Percentiles rank a stretch among this genome's conserved stretches.
These are phyloP conservation scores for Spinacia oleracea DNA, from an alignment of 179 eudicot species.

Conservation along the genomic window DNA sequence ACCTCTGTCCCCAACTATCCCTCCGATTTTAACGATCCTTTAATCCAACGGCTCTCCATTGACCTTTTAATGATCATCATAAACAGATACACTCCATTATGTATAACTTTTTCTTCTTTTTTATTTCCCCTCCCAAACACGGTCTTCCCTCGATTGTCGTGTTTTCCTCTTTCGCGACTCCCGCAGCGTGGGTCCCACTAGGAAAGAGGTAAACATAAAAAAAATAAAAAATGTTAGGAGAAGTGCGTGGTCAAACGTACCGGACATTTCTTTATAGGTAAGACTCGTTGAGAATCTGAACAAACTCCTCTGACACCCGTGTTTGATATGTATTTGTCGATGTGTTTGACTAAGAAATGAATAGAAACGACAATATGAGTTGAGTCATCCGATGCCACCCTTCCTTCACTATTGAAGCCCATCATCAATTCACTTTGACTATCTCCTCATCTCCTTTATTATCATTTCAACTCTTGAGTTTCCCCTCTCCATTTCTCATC, in stretches of 20 bases:
- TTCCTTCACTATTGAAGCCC: slow-evolving; percentile 4
- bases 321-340: not conserved
- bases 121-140: not conserved
- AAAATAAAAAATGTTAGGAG: not conserved
- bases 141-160: not conserved
- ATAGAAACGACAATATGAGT: slow-evolving; percentile 22
- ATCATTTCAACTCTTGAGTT: not conserved
- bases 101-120: too few relatives aligned
- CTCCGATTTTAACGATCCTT: not conserved
- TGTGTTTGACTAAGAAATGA: slow-evolving; percentile 18
- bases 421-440: slow-evolving; percentile 12
- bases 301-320: slow-evolving; percentile 12
- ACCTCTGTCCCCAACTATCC: slow-evolving; percentile 5
- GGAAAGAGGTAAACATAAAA: not conserved
- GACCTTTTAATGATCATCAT: not conserved
- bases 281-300: slow-evolving; percentile 18
- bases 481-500: not conserved
- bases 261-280: not conserved
- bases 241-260: too few relatives aligned
- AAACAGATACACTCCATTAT: not conserved
- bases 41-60: not conserved
- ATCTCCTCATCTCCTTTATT: slow-evolving; percentile 33
- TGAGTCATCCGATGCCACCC: slow-evolving; percentile 25
- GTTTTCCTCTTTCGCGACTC: not conserved
- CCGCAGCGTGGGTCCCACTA: not conserved